Base-by-base conservation (phyloP, 352 stramenopile species). In the Globisporangium perplexum region DNA sequence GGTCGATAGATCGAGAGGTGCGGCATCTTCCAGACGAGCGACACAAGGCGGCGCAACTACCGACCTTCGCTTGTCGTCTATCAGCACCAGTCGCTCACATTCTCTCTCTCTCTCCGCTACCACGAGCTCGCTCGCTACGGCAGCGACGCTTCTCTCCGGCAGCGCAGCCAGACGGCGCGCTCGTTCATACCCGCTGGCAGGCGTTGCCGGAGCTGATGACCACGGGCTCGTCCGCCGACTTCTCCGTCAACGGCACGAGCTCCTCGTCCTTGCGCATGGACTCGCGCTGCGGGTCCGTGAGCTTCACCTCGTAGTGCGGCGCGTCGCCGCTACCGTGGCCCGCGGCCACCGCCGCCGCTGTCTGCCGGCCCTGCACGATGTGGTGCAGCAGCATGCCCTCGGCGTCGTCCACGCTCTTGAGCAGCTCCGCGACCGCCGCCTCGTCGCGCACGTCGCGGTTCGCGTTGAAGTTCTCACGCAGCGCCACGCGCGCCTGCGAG, bases 231-330 rank as follows among this genome's bases (percentile, higher is more conserved):
- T 65, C 71, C 23, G 69, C 77, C 46, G 77, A 89, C 60, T 90
- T 88, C 23, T 86, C 71, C 42, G 83, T 92, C 44, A 94, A 51
- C 31, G 82, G 81, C 57, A 64, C 81, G 51, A 94, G 71, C 64
- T 94, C 82, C 54, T 94, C 84, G 59, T 94, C 78, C 65, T 94
- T 77, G 33, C 84, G 80, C 80, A 94, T 93, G 43, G 66, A 46
- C 15, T 67, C 63, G 45, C 75, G 77, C 63, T 94, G 84, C 30
- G 82, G 80, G 58, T 94, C 82, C 26, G 82, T 91, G 55, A 94
- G 72, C 51, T 77, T 72, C 51, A 94, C 80, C 49, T 90, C 73
- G 51, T 83, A 94, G 44, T 68, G 72, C 44, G 70, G 68, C 41
- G 57, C 39, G 18, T 45, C 64, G 6, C 45, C 56, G 23, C 26